Evolutionary conservation across 331 rosid species (phyloP).

Genomic region (Pyracantha coccinea): DNA sequence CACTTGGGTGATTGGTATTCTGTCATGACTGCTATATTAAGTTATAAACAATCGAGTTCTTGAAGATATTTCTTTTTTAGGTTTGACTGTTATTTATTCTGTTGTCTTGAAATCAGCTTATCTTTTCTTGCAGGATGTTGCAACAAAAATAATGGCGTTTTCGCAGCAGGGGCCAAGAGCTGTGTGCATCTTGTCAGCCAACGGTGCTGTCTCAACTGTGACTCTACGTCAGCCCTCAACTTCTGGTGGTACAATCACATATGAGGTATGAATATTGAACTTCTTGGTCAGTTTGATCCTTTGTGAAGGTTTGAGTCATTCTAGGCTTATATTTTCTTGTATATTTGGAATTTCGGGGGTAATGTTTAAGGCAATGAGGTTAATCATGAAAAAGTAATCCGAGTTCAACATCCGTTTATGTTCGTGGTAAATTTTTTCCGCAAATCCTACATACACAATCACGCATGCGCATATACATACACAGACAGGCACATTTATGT

Average conservation of each 20-base stretch:
- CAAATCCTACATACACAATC: background rate
- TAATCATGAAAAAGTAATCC: background rate
- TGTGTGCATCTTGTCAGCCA: conserved; percentile 80
- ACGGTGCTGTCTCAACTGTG: conserved; percentile 86
- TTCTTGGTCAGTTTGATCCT: background rate
- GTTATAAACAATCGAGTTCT: no score
- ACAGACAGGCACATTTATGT: background rate
- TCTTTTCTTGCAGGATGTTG: conserved; percentile 59
- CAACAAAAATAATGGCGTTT: conserved; percentile 78
- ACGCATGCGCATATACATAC: background rate
- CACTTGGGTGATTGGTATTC: no score
- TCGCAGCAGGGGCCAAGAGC: conserved; percentile 95
- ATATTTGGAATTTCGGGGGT: background rate
- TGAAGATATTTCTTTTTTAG: no score
- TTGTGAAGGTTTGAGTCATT: background rate
- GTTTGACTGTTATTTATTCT: no score
- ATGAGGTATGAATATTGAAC: conserved; percentile 47
- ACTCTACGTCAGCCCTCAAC: conserved; percentile 88
- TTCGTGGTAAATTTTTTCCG: background rate
- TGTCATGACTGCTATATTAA: no score
- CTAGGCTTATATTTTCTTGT: background rate
- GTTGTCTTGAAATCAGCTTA: no score
- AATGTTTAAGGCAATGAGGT: background rate
- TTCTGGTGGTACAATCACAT: conserved; percentile 89
- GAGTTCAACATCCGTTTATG: background rate